A percentile compares a stretch with the other conserved stretches of the same genome.
phyloP scores from a whole-genome alignment of 2,329 filamentous ascomycete genomes.

The Scopulariopsis brevicaulis region DNA sequence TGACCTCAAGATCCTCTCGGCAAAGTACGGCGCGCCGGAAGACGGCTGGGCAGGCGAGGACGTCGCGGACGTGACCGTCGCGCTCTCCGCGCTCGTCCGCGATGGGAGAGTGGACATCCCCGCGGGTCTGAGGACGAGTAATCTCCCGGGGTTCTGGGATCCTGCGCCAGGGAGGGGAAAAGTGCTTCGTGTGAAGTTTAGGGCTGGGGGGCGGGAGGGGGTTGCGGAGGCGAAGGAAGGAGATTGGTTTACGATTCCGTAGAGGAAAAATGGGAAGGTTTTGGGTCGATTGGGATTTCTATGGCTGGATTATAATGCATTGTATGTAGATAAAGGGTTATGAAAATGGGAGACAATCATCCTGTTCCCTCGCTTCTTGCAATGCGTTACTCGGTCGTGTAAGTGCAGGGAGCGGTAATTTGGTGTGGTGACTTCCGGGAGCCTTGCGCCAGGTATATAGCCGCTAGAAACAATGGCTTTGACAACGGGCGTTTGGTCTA shows the following conservation, averaged over 20 bases:
- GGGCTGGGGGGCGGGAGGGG: slow-evolving; percentile 23
- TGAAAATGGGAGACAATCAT: not conserved
- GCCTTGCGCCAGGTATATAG: not conserved
- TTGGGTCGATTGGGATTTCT: not conserved
- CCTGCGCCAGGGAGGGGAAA: slow-evolving; percentile 31
- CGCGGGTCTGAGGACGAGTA: slow-evolving; percentile 26
- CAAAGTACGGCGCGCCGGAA: slow-evolving; percentile 30
- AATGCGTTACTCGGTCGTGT: not conserved
- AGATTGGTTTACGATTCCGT: slow-evolving; percentile 1
- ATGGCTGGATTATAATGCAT: not conserved
- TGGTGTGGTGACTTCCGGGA: not conserved
- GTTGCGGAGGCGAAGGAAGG: slow-evolving; percentile 11
- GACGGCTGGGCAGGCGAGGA: slow-evolving; percentile 24
- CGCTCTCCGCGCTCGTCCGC: slow-evolving; percentile 32
- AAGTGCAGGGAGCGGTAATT: not conserved
- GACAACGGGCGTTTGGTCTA: slow-evolving; percentile 6
- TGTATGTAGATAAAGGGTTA: not conserved
- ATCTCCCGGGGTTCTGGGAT: slow-evolving; percentile 39
- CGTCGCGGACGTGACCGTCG: slow-evolving; percentile 37
- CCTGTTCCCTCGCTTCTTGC: not conserved
- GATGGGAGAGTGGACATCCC: slow-evolving; percentile 24
- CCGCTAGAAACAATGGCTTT: not conserved
- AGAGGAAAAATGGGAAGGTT: not conserved
- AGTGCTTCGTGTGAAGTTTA: slow-evolving; percentile 33
- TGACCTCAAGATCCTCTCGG: slow-evolving; percentile 32